Conservation (phyloP, 1,139 yeast species). For the Lodderomyces elongisporus region DNA sequence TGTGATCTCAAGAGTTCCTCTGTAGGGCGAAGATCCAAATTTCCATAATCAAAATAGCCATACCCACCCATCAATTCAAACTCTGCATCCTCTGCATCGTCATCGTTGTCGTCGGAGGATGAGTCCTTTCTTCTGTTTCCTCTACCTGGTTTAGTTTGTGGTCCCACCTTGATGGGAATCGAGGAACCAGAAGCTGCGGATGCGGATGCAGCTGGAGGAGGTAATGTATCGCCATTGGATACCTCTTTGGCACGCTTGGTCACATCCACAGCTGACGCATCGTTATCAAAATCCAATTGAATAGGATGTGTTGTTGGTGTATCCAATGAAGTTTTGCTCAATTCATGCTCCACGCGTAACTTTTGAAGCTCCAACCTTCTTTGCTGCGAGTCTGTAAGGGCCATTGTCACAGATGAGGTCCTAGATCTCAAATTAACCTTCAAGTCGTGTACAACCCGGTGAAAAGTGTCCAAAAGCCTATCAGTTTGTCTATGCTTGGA, state of each 20-base stretch:
- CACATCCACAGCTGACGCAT: not conserved
- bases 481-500: constrained; percentile 74
- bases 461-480: constrained; percentile 58
- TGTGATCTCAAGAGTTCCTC: constrained; percentile 28
- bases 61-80: constrained; percentile 59
- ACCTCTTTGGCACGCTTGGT: not conserved
- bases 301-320: constrained; percentile 37
- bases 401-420: constrained; percentile 31
- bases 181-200: no score
- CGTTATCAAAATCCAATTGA: constrained; percentile 19
- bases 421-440: constrained; percentile 15
- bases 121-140: not conserved
- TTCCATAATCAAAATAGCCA: constrained; percentile 72
- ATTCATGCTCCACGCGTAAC: constrained; percentile 33
- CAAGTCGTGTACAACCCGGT: constrained; percentile 56
- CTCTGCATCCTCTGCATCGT: constrained; percentile 20
- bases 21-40: constrained; percentile 31
- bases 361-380: constrained; percentile 33
- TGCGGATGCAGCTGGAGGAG: not conserved
- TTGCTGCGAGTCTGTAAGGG: constrained; percentile 30
- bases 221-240: not conserved
- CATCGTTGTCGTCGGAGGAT: constrained; percentile 6
- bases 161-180: not conserved
- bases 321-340: constrained; percentile 25
- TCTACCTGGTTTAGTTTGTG: no score